Base-by-base conservation (phyloP, 345 rosid genomes). In the Hibiscus trionum region DNA sequence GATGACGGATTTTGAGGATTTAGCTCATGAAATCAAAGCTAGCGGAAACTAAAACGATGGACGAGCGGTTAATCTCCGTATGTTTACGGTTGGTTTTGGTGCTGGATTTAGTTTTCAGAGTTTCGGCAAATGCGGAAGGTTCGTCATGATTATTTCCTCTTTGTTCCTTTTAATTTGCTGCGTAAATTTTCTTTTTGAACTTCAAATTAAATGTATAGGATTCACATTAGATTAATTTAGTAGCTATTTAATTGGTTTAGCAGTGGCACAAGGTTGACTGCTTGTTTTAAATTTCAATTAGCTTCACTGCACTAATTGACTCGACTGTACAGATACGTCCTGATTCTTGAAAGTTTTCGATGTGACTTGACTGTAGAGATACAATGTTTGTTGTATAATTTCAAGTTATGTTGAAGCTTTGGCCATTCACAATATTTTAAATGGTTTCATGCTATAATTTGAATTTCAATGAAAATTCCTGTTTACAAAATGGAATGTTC, bases 101-200 rank as follows among this genome's bases (percentile, higher is more conserved):
- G 67, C 78, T 80, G 66, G 77, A 77, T 75, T 77, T 85, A 72
- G 74, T 85, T 71, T 74, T 77, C 60, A 82, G 85, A 74, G 87
- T 81, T 50, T 42, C 86, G 2, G 85, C 86, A 71, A 92, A 92
- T 84, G 82, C 82, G 15, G 97, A 92, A 87, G 97, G 96, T 92
- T 47, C 19, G 70, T 16, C 47, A 17, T 50, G 29, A 56, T 19
- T 21, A 9, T 56, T 19, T 19, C 60, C 60, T n/a, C 60, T 14
- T 16, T 46, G 4, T 47, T 42, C 39, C 15, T 21, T 52, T 37
- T 67, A 4, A 69, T 15, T 31, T 12, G 21, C 21, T 55, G 26
- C 19, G 8, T 55, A 19, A 17, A 1, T 12, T 49, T 26, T 7
- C 9, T 35, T 42, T 2, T 42, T 63, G 42, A 35, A 35, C 57